Conservation (phyloP, 805 yeast species). For the Hanseniaspora occidentalis region DNA sequence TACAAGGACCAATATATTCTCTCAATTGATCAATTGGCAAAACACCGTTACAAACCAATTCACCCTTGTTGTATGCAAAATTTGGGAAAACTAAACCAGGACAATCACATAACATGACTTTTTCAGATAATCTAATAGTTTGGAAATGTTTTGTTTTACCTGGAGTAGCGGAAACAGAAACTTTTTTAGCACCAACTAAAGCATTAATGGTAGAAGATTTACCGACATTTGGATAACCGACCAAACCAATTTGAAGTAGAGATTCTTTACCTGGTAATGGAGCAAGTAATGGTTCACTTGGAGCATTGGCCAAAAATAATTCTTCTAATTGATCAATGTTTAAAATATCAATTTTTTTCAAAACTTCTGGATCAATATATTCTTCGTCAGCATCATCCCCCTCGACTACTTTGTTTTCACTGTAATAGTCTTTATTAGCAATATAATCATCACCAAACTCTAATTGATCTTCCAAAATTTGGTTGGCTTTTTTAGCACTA, state of each 20-base stretch:
- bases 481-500: slow-evolving; percentile 80
- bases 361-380: slow-evolving; percentile 23
- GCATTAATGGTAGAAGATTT: slow-evolving; percentile 98
- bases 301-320: slow-evolving; percentile 65
- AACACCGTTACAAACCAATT: slow-evolving; percentile 96
- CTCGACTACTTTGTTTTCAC: slow-evolving; percentile 21
- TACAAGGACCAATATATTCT: slow-evolving; percentile 81
- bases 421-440: slow-evolving; percentile 8
- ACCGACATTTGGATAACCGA: slow-evolving; percentile 96
- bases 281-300: slow-evolving; percentile 39
- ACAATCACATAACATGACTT: slow-evolving; percentile 89
- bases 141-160: slow-evolving; percentile 99
- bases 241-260: slow-evolving; percentile 80
- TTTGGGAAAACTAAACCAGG: slow-evolving; percentile 99
- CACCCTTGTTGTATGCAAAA: slow-evolving; percentile 93
- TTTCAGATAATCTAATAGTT: slow-evolving; percentile 74
- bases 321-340: slow-evolving; percentile 77
- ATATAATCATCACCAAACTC: slow-evolving; percentile 20
- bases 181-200: slow-evolving; percentile 88
- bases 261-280: slow-evolving; percentile 48
- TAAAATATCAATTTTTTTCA: slow-evolving; percentile 52
- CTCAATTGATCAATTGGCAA: slow-evolving; percentile 94
- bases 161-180: slow-evolving; percentile 96
- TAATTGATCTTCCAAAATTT: slow-evolving; percentile 52
- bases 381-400: slow-evolving; percentile 19